Base-by-base conservation (phyloP, 179 eudicot species). In the Drosera spatulata region DNA sequence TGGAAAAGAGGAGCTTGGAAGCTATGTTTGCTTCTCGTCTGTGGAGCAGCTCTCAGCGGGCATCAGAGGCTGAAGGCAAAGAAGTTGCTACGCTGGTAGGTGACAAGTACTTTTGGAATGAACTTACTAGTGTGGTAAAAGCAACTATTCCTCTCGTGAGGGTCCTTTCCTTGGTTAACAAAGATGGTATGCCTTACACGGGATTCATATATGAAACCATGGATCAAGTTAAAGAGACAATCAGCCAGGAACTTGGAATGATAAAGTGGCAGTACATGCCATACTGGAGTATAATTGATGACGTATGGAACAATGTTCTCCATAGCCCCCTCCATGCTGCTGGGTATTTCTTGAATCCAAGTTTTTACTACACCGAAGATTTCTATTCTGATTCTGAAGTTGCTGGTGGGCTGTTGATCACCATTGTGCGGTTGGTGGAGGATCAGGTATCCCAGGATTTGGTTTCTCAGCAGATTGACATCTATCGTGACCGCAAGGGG, bases 261-360 rank as follows among this genome's bases (percentile, higher is more conserved):
- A 76, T 61, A 68, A 55, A 67, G 60, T 39, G 80, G 11, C 54
- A 54, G n/a, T 77, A 69, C 60, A 38, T 5, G 50, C 77, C 71
- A 2, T 70, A 66, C 40, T 82, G 91, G 95, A 50, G 44, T 1
- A 70, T 67, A 22, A 80, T 87, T 4, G 91, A 87, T 64, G 86
- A 80, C n/a, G 60, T 82, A 50, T 87, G 95, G 95, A 68, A 82
- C 57, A 55, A 58, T 2, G n/a, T 69, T 60, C 86, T 87, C 15
- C 81, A 87, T 61, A 80, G 78, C 66, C 88, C 84, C 6, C 79
- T 85, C 49, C 95, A 87, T 70, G 76, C 84, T 4, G 81, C 84
- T 44, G 88, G 82, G 45, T 85, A 80, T 62, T 78, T 56, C 55
- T 72, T 75, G 6, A 74, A 78, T 44, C 79, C 79, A 3, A 59